Percentiles rank a stretch among this genome's conserved stretches.
Evolutionary conservation across 257 asterid species (phyloP).

Genomic region (Osmanthus fragrans): DNA sequence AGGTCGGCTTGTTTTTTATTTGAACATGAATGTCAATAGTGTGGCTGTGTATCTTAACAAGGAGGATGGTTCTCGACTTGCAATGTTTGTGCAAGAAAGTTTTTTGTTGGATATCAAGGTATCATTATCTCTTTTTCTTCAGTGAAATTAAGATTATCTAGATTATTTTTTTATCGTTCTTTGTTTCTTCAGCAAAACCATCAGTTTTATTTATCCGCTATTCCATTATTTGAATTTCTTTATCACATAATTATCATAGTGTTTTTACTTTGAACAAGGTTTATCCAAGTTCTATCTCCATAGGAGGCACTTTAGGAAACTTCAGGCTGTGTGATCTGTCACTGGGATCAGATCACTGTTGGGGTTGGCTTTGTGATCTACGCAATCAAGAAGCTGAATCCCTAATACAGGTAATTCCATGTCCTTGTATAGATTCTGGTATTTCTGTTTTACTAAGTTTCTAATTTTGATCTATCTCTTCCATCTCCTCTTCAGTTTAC

Average conservation of each 20-base stretch:
- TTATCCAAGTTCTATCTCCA: slow-evolving; percentile 87
- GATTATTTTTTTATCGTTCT: slow-evolving; percentile 8
- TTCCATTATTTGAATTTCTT: slow-evolving; percentile 19
- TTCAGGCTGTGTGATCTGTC: slow-evolving; percentile 83
- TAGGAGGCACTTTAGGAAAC: slow-evolving; percentile 90
- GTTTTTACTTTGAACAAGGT: slow-evolving; percentile 56
- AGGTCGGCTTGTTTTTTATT: slow-evolving; percentile 82
- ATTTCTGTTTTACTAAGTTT: slow-evolving; percentile 6
- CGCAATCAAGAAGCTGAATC: slow-evolving; percentile 94
- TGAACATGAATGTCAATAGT: slow-evolving; percentile 91
- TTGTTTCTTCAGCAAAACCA: not conserved
- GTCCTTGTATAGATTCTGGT: slow-evolving; percentile 14
- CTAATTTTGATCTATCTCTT: slow-evolving; percentile 21
- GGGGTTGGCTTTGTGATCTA: slow-evolving; percentile 99
- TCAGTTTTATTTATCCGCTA: not conserved
- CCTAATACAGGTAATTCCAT: slow-evolving; percentile 68
- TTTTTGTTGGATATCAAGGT: slow-evolving; percentile 92
- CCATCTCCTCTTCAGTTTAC: slow-evolving; percentile 66
- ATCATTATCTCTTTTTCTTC: slow-evolving; percentile 6
- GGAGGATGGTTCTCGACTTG: slow-evolving; percentile 97
- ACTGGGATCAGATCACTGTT: slow-evolving; percentile 74
- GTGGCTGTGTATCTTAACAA: slow-evolving; percentile 88
- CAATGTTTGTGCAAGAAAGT: slow-evolving; percentile 97
- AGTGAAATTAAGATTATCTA: not conserved
- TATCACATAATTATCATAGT: slow-evolving; percentile 22